Percentiles rank a stretch among this genome's conserved stretches.
These are phyloP conservation scores for Trichoderma asperellum DNA, from an alignment of 2,329 filamentous ascomycete species.

Conservation along the genomic window DNA sequence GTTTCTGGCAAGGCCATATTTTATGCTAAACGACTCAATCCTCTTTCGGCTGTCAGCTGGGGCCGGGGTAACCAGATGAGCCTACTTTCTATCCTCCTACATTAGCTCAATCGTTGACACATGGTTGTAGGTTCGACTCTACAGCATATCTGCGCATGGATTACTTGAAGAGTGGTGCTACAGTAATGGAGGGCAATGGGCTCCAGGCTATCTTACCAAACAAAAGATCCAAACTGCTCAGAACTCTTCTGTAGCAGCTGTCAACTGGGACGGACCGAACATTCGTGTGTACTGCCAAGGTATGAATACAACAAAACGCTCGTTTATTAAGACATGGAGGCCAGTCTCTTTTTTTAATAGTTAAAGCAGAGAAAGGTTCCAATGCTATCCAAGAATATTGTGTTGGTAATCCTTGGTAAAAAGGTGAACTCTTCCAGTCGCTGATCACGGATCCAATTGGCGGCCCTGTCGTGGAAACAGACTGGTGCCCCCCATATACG, in stretches of 20 bases:
- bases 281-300: slow-evolving; percentile 22
- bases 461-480: slow-evolving; percentile 1
- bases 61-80: slow-evolving; percentile 6
- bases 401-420: slow-evolving; percentile 2
- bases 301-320: not conserved
- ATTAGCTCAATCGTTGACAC: not conserved
- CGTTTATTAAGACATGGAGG: not conserved
- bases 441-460: slow-evolving; percentile 9
- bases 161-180: slow-evolving; percentile 17
- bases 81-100: too few relatives aligned
- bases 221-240: not conserved
- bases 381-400: slow-evolving; percentile 13
- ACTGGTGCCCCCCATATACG: not conserved
- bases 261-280: not conserved
- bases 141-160: not conserved
- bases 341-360: not conserved
- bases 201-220: not conserved
- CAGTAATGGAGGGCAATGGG: not conserved
- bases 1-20: not conserved
- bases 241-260: slow-evolving; percentile 12
- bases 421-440: slow-evolving; percentile 13
- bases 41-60: slow-evolving; percentile 18
- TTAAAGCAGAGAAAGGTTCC: not conserved
- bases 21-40: slow-evolving; percentile 6
- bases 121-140: not conserved